These are phyloP conservation scores for Pyrenophora tritici-repentis DNA, from an alignment of 2,329 filamentous ascomycete genomes.

Conservation along the genomic window DNA sequence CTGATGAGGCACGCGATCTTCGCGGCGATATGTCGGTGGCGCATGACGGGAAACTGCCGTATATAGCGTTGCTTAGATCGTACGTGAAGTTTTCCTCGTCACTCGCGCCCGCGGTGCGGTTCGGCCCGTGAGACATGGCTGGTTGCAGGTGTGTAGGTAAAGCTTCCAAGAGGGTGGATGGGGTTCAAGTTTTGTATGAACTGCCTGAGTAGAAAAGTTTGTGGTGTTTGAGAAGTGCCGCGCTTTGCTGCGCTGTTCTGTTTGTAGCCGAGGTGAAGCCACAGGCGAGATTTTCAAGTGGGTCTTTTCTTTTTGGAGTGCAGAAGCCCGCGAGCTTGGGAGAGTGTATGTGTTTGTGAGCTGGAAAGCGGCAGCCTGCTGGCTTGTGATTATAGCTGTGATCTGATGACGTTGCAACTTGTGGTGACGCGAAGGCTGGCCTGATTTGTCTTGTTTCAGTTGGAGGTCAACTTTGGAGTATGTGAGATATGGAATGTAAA, in stretches of 20 bases:
- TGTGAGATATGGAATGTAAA: not conserved
- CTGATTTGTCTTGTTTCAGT: slow-evolving; percentile 22
- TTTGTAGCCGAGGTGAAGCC: slow-evolving; percentile 11
- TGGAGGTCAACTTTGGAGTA: not conserved
- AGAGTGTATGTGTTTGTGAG: slow-evolving; percentile 1
- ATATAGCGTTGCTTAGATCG: slow-evolving; percentile 23
- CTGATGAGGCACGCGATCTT: slow-evolving; percentile 16
- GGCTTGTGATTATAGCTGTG: slow-evolving; percentile 22
- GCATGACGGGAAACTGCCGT: slow-evolving; percentile 24
- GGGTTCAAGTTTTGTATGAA: too few species aligned
- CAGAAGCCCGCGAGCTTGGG: slow-evolving; percentile 1
- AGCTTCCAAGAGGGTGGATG: not conserved
- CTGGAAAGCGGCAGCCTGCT: slow-evolving; percentile 35
- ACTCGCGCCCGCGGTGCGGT: slow-evolving; percentile 22
- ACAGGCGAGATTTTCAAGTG: slow-evolving; percentile 26
- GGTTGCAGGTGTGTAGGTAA: not conserved
- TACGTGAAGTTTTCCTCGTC: slow-evolving; percentile 18
- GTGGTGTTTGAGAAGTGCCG: slow-evolving; percentile 6
- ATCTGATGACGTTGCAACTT: slow-evolving; percentile 37
- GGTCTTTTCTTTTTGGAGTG: slow-evolving; percentile 6
- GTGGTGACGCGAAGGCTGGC: slow-evolving; percentile 20
- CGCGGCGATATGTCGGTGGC: slow-evolving; percentile 16
- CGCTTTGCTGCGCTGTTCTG: not conserved
- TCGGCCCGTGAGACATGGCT: slow-evolving; percentile 18
- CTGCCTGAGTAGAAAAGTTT: not conserved